Percentiles rank a stretch among this genome's conserved stretches.
Evolutionary conservation across 2,329 filamentous ascomycete species (phyloP).

Genomic region (Beauveria pseudobassiana): DNA sequence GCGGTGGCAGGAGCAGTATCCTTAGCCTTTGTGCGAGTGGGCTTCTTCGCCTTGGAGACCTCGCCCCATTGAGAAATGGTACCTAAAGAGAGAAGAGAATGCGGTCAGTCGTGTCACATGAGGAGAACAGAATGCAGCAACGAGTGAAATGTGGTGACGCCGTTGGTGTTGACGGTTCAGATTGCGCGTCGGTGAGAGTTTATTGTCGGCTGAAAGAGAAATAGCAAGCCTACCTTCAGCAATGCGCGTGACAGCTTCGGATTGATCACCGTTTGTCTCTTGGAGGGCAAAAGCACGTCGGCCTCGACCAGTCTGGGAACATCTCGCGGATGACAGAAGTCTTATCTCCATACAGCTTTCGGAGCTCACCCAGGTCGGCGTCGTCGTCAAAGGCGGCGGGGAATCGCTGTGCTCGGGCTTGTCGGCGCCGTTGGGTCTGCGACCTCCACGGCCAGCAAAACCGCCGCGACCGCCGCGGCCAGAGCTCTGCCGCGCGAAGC

Average conservation of each 20-base stretch:
- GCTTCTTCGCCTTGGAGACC: constrained; percentile 71
- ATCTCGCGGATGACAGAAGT: constrained; percentile 81
- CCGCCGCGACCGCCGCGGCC: constrained; percentile 78
- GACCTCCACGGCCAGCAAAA: constrained; percentile 64
- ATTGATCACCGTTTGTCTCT: constrained; percentile 75
- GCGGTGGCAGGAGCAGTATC: constrained; percentile 45
- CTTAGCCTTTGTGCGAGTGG: constrained; percentile 54
- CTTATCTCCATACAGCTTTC: constrained; percentile 78
- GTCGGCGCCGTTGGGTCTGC: constrained; percentile 64
- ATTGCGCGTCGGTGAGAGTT: neutral
- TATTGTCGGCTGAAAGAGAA: neutral
- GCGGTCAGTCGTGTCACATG: constrained; percentile 20
- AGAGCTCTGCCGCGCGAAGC: constrained; percentile 82
- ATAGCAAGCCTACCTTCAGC: constrained; percentile 55
- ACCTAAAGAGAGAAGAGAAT: constrained; percentile 39
- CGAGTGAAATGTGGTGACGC: neutral
- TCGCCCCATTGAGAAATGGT: constrained; percentile 78
- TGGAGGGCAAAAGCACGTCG: constrained; percentile 85
- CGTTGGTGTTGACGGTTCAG: neutral
- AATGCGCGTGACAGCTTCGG: constrained; percentile 68
- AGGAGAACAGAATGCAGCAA: neutral
- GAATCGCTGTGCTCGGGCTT: constrained; percentile 50
- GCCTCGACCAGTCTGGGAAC: constrained; percentile 92
- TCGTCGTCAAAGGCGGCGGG: constrained; percentile 63
- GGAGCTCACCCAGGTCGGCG: constrained; percentile 84